phyloP scores from a whole-genome alignment of 1,284 basidiomycete genomes.

The Cryptococcus hybrid region DNA sequence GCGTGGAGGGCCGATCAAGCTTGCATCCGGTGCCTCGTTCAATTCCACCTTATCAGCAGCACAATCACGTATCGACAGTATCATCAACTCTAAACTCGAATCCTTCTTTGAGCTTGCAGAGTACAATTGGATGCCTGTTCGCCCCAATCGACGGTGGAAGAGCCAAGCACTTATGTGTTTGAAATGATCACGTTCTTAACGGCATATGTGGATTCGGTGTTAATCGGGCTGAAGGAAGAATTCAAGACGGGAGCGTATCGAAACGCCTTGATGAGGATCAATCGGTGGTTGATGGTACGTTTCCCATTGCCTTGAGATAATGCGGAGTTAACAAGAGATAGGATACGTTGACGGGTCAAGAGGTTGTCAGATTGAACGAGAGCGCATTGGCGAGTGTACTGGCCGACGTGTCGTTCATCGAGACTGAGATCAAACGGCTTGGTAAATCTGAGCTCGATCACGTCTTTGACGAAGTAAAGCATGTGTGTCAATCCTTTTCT shows the following conservation, averaged over 20 bases:
- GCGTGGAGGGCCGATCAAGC: conserved; percentile 64
- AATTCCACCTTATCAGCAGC: conserved; percentile 66
- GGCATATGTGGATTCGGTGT: conserved; percentile 90
- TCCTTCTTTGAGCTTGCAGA: conserved; percentile 94
- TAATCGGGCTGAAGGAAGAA: conserved; percentile 67
- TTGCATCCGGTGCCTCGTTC: conserved; percentile 58
- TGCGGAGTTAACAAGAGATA: conserved; percentile 5
- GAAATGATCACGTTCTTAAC: conserved; percentile 96
- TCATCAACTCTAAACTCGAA: conserved; percentile 91
- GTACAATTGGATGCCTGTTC: conserved; percentile 82
- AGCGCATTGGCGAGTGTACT: conserved; percentile 78
- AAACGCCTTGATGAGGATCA: conserved; percentile 80
- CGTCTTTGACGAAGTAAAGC: conserved; percentile 77
- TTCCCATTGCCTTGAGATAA: neutral
- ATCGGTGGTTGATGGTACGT: conserved; percentile 74
- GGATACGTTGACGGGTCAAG: conserved; percentile 48
- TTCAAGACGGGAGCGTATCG: conserved; percentile 87
- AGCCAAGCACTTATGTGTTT: conserved; percentile 84
- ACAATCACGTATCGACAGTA: conserved; percentile 70
- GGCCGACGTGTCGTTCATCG: conserved; percentile 79
- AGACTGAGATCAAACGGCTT: conserved; percentile 72
- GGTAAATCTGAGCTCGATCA: conserved; percentile 66
- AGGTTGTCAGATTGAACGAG: conserved; percentile 81
- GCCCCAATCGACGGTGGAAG: conserved; percentile 54
- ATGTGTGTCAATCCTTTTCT: conserved; percentile 57